Evolutionary conservation across 768 basidiomycete genomes (phyloP).

Genomic region (Auricularia auricula-judae): DNA sequence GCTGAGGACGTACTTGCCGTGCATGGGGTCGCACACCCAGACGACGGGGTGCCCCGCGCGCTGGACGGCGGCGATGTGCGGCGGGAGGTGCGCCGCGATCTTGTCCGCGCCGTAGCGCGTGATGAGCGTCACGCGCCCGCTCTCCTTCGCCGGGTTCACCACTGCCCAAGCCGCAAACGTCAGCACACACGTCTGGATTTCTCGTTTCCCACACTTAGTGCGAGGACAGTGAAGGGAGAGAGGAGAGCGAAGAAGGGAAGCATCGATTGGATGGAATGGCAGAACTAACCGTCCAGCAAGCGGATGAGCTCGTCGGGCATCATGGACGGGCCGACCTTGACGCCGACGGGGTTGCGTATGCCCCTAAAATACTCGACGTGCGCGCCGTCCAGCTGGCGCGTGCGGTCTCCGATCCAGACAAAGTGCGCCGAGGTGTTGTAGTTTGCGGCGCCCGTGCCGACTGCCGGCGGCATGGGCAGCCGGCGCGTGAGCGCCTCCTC

Average conservation of each 20-base stretch:
- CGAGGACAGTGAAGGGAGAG: no score
- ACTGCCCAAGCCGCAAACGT: slow-evolving; percentile 31
- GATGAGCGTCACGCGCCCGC: slow-evolving; percentile 80
- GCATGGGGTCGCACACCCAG: slow-evolving; percentile 98
- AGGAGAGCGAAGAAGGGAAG: no score
- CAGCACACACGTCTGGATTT: no score
- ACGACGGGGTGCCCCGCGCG: slow-evolving; percentile 73
- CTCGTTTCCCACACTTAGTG: no score
- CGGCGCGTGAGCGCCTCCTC: slow-evolving; percentile 84
- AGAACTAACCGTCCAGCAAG: slow-evolving; percentile 41
- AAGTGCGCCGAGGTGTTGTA: slow-evolving; percentile 95
- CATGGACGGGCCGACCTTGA: slow-evolving; percentile 94
- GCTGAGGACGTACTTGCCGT: slow-evolving; percentile 79
- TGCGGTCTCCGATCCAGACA: slow-evolving; percentile 96
- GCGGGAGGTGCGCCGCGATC: slow-evolving; percentile 65
- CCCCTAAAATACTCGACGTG: slow-evolving; percentile 95
- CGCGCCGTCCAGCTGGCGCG: slow-evolving; percentile 81
- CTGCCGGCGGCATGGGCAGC: slow-evolving; percentile 32
- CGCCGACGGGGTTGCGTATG: slow-evolving; percentile 85
- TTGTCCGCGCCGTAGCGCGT: slow-evolving; percentile 88
- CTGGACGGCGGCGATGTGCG: slow-evolving; percentile 75
- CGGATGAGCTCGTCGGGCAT: slow-evolving; percentile 59
- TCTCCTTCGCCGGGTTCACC: slow-evolving; percentile 76
- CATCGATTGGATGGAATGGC: slow-evolving; percentile 15
- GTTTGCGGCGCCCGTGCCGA: no score